These are phyloP conservation scores for Termitomyces sp. DNA, from an alignment of 768 basidiomycete genomes.

Conservation along the genomic window DNA sequence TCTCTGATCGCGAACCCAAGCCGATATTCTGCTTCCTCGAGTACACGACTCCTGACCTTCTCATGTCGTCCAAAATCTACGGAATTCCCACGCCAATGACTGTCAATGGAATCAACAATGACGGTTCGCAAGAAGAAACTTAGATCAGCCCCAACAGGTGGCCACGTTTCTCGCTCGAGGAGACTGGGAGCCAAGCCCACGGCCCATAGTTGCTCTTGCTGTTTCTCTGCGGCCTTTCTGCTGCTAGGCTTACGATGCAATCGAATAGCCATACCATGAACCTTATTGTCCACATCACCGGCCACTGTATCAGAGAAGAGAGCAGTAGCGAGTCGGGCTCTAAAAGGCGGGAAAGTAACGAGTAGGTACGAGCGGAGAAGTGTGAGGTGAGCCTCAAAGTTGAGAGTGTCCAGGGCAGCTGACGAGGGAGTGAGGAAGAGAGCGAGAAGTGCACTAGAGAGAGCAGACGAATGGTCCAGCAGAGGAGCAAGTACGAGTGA, in stretches of 20 bases:
- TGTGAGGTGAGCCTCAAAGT: conserved; percentile 59
- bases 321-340: conserved; percentile 58
- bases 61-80: conserved; percentile 18
- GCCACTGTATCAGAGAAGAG: conserved; percentile 74
- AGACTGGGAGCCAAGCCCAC: conserved; percentile 72
- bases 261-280: conserved; percentile 28
- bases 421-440: conserved; percentile 55
- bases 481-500: conserved; percentile 60
- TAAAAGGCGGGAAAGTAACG: conserved; percentile 69
- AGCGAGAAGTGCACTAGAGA: conserved; percentile 63
- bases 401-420: conserved; percentile 41
- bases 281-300: conserved; percentile 29
- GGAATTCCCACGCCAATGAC: neutral
- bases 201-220: conserved; percentile 50
- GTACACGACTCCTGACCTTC: conserved; percentile 19
- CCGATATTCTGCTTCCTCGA: conserved; percentile 66
- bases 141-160: conserved; percentile 80
- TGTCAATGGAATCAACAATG: conserved; percentile 73
- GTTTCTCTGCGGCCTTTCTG: conserved; percentile 22
- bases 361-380: conserved; percentile 75
- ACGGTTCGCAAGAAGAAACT: conserved; percentile 82
- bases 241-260: conserved; percentile 25
- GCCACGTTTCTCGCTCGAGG: conserved; percentile 77
- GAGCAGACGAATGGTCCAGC: conserved; percentile 49
- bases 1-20: conserved; percentile 84